These are phyloP conservation scores for Daldinia sp. DNA, from an alignment of 2,329 filamentous ascomycete species.

Conservation along the genomic window DNA sequence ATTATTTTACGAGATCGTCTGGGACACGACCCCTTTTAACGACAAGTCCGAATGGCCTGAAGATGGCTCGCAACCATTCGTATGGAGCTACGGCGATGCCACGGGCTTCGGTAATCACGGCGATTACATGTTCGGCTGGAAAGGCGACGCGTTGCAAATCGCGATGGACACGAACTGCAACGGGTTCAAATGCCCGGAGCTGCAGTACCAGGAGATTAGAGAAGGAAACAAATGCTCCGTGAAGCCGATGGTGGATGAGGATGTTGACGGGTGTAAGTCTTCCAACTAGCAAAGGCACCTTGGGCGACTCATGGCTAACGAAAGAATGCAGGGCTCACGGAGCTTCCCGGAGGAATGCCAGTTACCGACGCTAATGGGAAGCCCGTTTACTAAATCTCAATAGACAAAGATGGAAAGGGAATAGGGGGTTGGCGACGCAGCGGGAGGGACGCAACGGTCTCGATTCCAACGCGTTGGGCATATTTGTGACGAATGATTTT, in stretches of 20 bases:
- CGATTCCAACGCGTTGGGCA: neutral
- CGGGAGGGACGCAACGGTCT: neutral
- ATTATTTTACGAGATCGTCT: constrained; percentile 41
- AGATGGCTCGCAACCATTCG: constrained; percentile 38
- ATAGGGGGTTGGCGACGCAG: neutral
- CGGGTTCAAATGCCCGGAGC: constrained; percentile 36
- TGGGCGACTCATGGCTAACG: constrained; percentile 2
- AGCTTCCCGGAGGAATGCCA: constrained; percentile 40
- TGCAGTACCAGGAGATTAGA: constrained; percentile 35
- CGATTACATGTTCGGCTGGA: constrained; percentile 49
- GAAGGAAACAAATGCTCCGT: constrained; percentile 37
- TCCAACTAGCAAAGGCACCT: neutral
- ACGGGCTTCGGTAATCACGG: constrained; percentile 48
- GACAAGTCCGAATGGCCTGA: constrained; percentile 38
- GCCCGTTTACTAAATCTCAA: constrained; percentile 7
- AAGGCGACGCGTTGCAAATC: constrained; percentile 47
- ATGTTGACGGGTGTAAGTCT: constrained; percentile 38
- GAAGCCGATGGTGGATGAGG: constrained; percentile 32
- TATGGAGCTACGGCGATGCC: constrained; percentile 38
- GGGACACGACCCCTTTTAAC: constrained; percentile 42
- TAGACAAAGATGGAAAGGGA: neutral
- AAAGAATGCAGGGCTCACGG: constrained; percentile 31
- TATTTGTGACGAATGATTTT: too few relatives aligned
- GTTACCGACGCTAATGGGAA: constrained; percentile 35
- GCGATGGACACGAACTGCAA: constrained; percentile 45